A percentile compares a stretch with the other conserved stretches of the same genome.
Evolutionary conservation across 1,284 basidiomycete species (phyloP).

Genomic region (Ganoderma sinense): DNA sequence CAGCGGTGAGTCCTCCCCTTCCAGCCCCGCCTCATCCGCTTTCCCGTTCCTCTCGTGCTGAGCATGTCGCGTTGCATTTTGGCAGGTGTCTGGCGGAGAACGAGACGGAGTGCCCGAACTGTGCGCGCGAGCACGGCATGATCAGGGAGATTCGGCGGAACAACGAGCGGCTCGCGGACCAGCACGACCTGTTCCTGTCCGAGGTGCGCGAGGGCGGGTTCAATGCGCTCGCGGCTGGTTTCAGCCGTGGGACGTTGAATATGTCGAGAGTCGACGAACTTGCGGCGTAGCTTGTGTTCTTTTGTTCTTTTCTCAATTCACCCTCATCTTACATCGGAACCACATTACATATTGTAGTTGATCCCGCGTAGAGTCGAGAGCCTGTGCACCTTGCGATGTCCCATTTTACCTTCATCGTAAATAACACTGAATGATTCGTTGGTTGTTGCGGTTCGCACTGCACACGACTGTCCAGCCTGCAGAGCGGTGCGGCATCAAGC

Average conservation of each 20-base stretch:
- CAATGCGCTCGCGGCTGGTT: constrained; percentile 81
- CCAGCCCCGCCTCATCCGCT: background rate
- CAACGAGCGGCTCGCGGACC: constrained; percentile 83
- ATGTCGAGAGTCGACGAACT: constrained; percentile 37
- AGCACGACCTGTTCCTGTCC: constrained; percentile 89
- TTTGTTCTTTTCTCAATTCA: background rate
- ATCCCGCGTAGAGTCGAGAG: no score
- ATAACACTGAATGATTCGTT: no score
- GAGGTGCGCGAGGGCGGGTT: constrained; percentile 91
- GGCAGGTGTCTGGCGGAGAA: constrained; percentile 82
- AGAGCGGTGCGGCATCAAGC: no score
- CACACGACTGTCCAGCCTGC: no score
- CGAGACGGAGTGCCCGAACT: constrained; percentile 90
- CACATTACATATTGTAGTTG: background rate
- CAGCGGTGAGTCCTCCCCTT: constrained; percentile 67
- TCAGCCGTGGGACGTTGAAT: constrained; percentile 78
- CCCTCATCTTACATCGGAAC: background rate
- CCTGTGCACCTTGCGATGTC: no score
- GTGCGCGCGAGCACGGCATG: constrained; percentile 87
- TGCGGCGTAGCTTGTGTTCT: constrained; percentile 12
- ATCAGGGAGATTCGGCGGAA: constrained; percentile 88
- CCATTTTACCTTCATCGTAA: no score
- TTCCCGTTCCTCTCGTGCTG: background rate
- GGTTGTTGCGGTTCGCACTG: no score
- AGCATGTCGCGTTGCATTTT: background rate